These are phyloP conservation scores for Claviceps sp. DNA, from an alignment of 2,329 filamentous ascomycete species.

Conservation along the genomic window DNA sequence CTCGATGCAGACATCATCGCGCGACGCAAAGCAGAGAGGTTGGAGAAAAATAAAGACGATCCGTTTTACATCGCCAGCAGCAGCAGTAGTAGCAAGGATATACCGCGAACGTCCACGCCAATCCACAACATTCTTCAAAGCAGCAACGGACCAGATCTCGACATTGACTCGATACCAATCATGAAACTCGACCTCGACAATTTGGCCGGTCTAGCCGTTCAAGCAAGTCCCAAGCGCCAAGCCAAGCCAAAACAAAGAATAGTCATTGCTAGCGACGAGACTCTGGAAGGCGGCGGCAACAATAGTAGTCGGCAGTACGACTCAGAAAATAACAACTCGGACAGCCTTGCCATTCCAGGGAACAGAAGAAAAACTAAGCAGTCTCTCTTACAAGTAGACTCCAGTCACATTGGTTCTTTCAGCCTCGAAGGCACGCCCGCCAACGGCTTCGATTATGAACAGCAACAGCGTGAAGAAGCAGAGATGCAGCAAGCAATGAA, in stretches of 20 bases:
- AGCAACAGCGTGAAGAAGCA: conserved; percentile 60
- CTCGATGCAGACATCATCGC: conserved; percentile 62
- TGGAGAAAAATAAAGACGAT: conserved; percentile 78
- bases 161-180: conserved; percentile 91
- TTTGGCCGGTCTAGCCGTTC: conserved; percentile 18
- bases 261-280: conserved; percentile 61
- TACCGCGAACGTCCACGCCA: conserved; percentile 55
- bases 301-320: conserved; percentile 32
- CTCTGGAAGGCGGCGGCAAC: conserved; percentile 36
- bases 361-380: conserved; percentile 42
- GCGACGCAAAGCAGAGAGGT: conserved; percentile 59
- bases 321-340: conserved; percentile 35
- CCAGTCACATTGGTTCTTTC: conserved; percentile 62
- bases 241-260: conserved; percentile 44
- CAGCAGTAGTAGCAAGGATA: conserved; percentile 19
- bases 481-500: conserved; percentile 83
- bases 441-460: conserved; percentile 43
- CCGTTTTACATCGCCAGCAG: conserved; percentile 71
- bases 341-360: conserved; percentile 33
- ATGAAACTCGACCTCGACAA: conserved; percentile 76
- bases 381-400: conserved; percentile 70
- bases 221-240: conserved; percentile 18
- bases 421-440: conserved; percentile 41
- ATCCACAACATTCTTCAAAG: conserved; percentile 63
- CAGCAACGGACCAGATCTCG: conserved; percentile 64